These are phyloP conservation scores for Zygosaccharomyces bisporus DNA, from an alignment of 805 yeast genomes.

Conservation along the genomic window DNA sequence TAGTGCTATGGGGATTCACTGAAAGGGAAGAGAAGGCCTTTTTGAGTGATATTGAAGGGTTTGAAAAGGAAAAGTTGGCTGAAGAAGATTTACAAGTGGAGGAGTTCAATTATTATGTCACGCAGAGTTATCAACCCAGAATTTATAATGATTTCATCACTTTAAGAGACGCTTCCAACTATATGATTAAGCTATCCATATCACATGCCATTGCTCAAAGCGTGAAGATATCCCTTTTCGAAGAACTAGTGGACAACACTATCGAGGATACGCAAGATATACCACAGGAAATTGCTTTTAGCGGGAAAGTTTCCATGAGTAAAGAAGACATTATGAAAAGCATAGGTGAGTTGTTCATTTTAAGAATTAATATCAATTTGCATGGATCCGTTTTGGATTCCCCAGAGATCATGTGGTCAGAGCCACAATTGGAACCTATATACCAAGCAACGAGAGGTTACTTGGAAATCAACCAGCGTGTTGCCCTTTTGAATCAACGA, in stretches of 20 bases:
- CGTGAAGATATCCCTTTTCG: slow-evolving; percentile 91
- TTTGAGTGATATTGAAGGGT: slow-evolving; percentile 77
- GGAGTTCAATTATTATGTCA: slow-evolving; percentile 91
- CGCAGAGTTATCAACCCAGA: slow-evolving; percentile 91
- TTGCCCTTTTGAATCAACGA: slow-evolving; percentile 82
- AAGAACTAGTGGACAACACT: slow-evolving; percentile 93
- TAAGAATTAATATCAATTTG: slow-evolving; percentile 74
- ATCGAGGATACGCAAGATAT: slow-evolving; percentile 96
- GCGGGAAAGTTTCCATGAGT: slow-evolving; percentile 93
- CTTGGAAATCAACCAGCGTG: slow-evolving; percentile 91
- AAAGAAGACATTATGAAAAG: slow-evolving; percentile 95
- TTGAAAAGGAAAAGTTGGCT: slow-evolving; percentile 87
- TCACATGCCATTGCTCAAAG: slow-evolving; percentile 96
- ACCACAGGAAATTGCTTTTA: slow-evolving; percentile 90
- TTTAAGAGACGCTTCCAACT: slow-evolving; percentile 79
- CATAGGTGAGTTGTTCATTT: slow-evolving; percentile 90
- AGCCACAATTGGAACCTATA: slow-evolving; percentile 95
- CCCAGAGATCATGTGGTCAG: slow-evolving; percentile 99
- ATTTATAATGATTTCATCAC: slow-evolving; percentile 94
- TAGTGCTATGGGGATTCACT: slow-evolving; percentile 94
- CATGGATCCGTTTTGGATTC: slow-evolving; percentile 91
- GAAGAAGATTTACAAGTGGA: slow-evolving; percentile 88
- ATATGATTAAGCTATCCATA: slow-evolving; percentile 87
- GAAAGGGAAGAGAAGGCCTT: slow-evolving; percentile 78
- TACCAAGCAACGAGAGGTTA: slow-evolving; percentile 97